phyloP scores from a whole-genome alignment of 192 early-diverging fungal genomes.

The Funneliformis mosseae region DNA sequence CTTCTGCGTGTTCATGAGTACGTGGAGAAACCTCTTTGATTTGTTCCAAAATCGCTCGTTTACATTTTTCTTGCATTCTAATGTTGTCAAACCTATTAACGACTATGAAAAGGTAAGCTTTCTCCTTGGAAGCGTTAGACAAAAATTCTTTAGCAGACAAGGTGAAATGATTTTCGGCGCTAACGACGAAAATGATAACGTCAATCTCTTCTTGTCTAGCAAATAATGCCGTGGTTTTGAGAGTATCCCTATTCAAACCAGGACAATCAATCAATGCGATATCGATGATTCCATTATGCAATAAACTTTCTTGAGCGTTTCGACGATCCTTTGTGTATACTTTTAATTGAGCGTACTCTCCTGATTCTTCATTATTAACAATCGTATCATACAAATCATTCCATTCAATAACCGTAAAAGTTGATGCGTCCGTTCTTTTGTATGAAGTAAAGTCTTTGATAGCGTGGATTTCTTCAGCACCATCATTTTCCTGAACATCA shows the following conservation, averaged over 20 bases:
- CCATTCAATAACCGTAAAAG: conserved; percentile 71
- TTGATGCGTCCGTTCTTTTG: conserved; percentile 67
- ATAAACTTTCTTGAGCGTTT: conserved; percentile 64
- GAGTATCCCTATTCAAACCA: conserved; percentile 95
- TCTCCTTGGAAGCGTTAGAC: conserved; percentile 95
- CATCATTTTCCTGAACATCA: conserved; percentile 87
- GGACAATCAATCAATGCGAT: conserved; percentile 98
- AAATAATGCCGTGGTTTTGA: conserved; percentile 97
- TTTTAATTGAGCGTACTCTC: conserved; percentile 87
- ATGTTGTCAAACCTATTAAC: conserved; percentile 98
- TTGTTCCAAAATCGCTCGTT: conserved; percentile 93
- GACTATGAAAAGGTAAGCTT: conserved; percentile 98
- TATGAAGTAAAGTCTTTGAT: conserved; percentile 72
- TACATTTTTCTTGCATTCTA: conserved; percentile 91
- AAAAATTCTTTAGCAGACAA: conserved; percentile 97
- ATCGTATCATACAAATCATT: conserved; percentile 73
- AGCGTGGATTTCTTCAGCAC: conserved; percentile 91
- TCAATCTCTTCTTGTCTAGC: conserved; percentile 99
- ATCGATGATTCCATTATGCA: conserved; percentile 96
- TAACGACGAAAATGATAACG: conserved; percentile 98
- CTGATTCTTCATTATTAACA: conserved; percentile 81
- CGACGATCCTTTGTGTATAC: conserved; percentile 85
- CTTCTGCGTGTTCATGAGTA: conserved; percentile 86
- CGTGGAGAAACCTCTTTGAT: conserved; percentile 92
- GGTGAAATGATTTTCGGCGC: conserved; percentile 99